Percentiles rank a stretch among this genome's conserved stretches.
phyloP scores from a whole-genome alignment of 2,329 filamentous ascomycete genomes.

The Aspergillus sclerotialis region DNA sequence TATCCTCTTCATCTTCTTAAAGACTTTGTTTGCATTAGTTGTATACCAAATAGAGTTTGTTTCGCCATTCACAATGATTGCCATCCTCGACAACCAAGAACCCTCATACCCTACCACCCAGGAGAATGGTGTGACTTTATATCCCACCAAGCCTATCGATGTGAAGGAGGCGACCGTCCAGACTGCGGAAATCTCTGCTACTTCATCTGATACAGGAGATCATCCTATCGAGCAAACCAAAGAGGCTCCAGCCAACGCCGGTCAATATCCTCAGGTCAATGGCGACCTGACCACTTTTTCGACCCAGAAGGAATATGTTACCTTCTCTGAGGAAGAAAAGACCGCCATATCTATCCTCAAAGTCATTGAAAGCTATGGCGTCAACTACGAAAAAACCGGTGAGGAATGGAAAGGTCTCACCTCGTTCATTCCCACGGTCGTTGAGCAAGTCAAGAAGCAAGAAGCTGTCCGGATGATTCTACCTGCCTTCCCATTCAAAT shows the following conservation, averaged over 20 bases:
- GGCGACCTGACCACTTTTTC: no score
- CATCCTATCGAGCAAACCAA: no score
- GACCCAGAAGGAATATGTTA: neutral
- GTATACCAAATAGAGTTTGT: no score
- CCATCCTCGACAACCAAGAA: neutral
- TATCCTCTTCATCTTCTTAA: no score
- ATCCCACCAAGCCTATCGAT: neutral
- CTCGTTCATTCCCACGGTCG: constrained; percentile 17
- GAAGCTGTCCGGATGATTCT: constrained; percentile 24
- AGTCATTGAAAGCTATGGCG: constrained; percentile 20
- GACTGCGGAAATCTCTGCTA: neutral
- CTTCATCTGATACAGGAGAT: neutral
- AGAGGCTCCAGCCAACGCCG: no score
- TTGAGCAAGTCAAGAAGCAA: constrained; percentile 11
- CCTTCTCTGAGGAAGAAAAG: constrained; percentile 2
- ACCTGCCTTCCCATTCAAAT: constrained; percentile 25
- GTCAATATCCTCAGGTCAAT: no score
- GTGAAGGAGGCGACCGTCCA: neutral
- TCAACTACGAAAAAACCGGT: constrained; percentile 17
- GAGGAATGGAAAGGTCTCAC: constrained; percentile 19
- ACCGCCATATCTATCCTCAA: constrained; percentile 14
- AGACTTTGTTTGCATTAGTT: no score
- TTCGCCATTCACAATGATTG: neutral
- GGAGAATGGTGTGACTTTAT: neutral
- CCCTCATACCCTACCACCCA: neutral